phyloP scores from a whole-genome alignment of 495 filamentous ascomycete species.

The Lepidopterella palustris region DNA sequence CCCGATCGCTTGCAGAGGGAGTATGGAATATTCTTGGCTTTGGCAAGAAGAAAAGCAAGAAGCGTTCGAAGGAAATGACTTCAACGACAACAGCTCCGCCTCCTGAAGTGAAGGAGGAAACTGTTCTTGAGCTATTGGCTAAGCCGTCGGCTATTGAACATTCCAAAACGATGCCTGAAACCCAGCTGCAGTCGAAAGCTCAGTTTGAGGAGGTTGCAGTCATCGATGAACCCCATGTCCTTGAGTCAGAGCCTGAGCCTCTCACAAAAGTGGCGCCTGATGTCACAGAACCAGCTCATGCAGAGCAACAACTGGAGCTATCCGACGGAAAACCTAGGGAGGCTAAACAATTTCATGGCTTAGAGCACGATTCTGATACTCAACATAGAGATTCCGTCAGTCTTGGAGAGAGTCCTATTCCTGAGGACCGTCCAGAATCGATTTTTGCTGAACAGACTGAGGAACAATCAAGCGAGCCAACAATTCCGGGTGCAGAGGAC shows the following conservation, averaged over 20 bases:
- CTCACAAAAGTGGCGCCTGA: too few species aligned
- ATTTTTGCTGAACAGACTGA: not conserved
- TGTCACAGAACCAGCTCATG: too few species aligned
- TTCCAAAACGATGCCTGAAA: not conserved
- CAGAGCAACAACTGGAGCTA: too few species aligned
- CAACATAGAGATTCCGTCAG: too few species aligned
- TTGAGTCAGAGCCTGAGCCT: too few species aligned
- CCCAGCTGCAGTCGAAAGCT: not conserved
- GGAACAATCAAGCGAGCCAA: not conserved
- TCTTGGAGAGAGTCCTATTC: not conserved
- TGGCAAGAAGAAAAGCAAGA: slow-evolving; percentile 7
- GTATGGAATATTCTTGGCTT: not conserved
- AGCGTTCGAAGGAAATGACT: not conserved
- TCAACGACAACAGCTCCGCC: not conserved
- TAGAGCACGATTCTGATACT: too few species aligned
- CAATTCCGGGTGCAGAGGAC: not conserved
- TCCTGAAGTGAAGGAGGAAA: not conserved
- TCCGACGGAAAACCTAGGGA: too few species aligned
- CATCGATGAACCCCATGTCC: too few species aligned
- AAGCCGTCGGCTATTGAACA: not conserved
- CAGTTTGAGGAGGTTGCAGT: not conserved
- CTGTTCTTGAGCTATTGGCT: not conserved
- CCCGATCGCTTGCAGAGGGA: not conserved
- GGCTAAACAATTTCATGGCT: too few species aligned
- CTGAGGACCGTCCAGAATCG: not conserved